Conservation (phyloP, 805 yeast species). For the Candida pini region DNA sequence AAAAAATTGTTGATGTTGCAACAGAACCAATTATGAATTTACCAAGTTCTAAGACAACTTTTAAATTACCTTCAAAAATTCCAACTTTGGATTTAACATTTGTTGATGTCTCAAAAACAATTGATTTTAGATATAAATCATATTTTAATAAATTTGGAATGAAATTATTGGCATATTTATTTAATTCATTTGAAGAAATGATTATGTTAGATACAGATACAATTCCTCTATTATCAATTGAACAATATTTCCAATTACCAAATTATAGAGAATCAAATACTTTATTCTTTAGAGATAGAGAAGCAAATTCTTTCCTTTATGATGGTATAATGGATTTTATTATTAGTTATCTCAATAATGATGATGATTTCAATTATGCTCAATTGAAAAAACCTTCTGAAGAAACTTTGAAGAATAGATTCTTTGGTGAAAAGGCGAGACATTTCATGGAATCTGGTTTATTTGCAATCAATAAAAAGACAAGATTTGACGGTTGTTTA, state of each 20-base stretch:
- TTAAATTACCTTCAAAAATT: slow-evolving; percentile 16
- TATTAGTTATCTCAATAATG: slow-evolving; percentile 41
- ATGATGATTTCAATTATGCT: slow-evolving; percentile 34
- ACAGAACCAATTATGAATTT: slow-evolving; percentile 27
- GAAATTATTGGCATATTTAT: slow-evolving; percentile 53
- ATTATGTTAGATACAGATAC: slow-evolving; percentile 51
- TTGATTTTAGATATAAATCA: slow-evolving; percentile 19
- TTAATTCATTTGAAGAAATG: slow-evolving; percentile 53
- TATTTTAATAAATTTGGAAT: slow-evolving; percentile 27
- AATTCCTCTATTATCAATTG: slow-evolving; percentile 32
- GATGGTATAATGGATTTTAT: slow-evolving; percentile 40
- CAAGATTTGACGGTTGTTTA: slow-evolving; percentile 45
- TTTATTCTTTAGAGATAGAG: slow-evolving; percentile 46
- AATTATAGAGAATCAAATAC: slow-evolving; percentile 34
- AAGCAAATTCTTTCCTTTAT: slow-evolving; percentile 31
- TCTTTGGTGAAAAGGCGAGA: slow-evolving; percentile 36
- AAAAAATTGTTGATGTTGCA: slow-evolving; percentile 30
- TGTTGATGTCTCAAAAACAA: slow-evolving; percentile 29
- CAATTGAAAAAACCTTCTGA: slow-evolving; percentile 32
- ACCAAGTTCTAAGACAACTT: slow-evolving; percentile 17
- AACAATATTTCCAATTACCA: slow-evolving; percentile 32
- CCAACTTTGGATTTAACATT: slow-evolving; percentile 26
- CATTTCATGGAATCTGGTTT: slow-evolving; percentile 48
- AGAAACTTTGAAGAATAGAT: slow-evolving; percentile 32
- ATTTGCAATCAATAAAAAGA: slow-evolving; percentile 39